phyloP scores from a whole-genome alignment of 73 alveolate species.

The Uronychia setigera region DNA sequence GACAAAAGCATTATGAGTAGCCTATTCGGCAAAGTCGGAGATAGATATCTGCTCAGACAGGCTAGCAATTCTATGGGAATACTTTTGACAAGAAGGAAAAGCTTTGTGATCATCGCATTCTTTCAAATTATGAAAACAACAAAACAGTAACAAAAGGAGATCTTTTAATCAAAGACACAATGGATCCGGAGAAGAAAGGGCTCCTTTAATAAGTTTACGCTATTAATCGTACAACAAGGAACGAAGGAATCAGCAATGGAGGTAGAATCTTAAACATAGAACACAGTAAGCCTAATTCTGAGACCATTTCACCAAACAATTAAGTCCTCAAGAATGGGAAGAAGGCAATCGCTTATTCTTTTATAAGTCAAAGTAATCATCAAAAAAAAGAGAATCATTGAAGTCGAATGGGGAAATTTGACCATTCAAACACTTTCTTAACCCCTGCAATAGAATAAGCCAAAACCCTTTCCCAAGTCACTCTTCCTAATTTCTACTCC shows the following conservation, averaged over 20 bases:
- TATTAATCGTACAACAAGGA: background rate
- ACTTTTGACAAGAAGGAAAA: background rate
- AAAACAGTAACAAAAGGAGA: too few relatives aligned
- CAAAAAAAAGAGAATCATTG: background rate
- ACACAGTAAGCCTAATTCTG: background rate
- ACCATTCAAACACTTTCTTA: background rate
- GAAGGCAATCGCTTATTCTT: background rate
- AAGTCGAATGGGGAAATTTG: background rate
- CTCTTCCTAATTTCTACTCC: background rate
- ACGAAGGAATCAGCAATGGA: background rate
- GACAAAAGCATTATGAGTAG: background rate
- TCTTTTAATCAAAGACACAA: too few relatives aligned
- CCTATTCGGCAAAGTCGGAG: background rate
- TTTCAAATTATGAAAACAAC: too few relatives aligned
- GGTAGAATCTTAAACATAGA: background rate
- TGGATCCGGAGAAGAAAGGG: too few relatives aligned
- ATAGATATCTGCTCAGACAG: background rate
- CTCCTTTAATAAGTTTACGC: background rate
- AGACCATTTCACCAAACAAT: too few relatives aligned
- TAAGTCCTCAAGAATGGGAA: background rate
- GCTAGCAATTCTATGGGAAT: background rate
- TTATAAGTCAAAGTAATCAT: background rate
- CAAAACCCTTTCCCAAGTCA: too few relatives aligned
- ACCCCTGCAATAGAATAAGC: too few relatives aligned
- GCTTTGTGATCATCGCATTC: background rate